Conservation (phyloP, 495 filamentous ascomycete genomes). For the Penicillium desertorum region DNA sequence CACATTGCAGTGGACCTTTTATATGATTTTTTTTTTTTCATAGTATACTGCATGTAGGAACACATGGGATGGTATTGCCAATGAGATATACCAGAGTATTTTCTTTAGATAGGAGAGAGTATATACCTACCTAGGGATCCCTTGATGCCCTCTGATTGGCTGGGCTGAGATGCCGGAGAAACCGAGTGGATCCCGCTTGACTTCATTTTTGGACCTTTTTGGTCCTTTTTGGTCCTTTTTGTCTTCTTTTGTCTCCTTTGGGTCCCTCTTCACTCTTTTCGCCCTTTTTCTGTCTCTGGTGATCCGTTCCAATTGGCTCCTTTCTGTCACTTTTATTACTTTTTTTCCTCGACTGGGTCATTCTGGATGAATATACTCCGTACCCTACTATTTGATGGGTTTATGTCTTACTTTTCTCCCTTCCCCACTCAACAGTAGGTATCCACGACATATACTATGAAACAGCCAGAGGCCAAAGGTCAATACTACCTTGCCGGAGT, state of each 20-base stretch:
- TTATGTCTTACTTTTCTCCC: not conserved
- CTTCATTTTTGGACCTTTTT: not conserved
- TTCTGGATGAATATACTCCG: not conserved
- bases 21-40: not conserved
- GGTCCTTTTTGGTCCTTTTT: not conserved
- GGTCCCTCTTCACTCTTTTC: not conserved
- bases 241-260: not conserved
- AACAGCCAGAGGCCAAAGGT: too few species aligned
- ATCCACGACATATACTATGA: too few species aligned
- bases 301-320: not conserved
- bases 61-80: too few species aligned
- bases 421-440: too few species aligned
- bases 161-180: slow-evolving; percentile 7
- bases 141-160: not conserved
- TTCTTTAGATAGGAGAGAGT: too few species aligned
- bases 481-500: not conserved
- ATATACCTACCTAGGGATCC: not conserved
- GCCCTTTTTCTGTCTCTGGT: not conserved
- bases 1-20: not conserved
- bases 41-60: too few species aligned
- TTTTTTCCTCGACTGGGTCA: too few species aligned
- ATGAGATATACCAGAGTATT: too few species aligned
- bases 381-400: not conserved
- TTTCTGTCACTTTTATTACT: too few species aligned
- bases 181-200: not conserved